Conservation (phyloP, 2,329 filamentous ascomycete species). For the Colletotrichum euphorbiae region DNA sequence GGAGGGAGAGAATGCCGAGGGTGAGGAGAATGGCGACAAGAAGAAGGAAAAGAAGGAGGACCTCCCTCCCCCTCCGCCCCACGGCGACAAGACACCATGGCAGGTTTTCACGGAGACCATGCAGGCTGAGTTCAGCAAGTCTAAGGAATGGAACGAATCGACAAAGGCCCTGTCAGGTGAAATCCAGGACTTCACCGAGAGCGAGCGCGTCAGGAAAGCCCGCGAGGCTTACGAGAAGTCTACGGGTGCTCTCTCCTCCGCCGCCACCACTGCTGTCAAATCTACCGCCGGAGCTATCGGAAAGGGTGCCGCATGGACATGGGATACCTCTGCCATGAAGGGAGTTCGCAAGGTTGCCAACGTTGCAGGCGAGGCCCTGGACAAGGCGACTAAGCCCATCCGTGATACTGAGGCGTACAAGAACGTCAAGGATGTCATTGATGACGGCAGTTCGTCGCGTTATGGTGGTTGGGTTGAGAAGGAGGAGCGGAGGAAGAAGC, state of each 20-base stretch:
- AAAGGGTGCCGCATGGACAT: conserved; percentile 94
- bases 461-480: conserved; percentile 98
- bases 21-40: conserved; percentile 58
- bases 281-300: conserved; percentile 88
- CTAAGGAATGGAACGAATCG: conserved; percentile 99
- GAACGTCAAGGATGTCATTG: conserved; percentile 93
- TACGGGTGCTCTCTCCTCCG: conserved; percentile 83
- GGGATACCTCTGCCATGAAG: conserved; percentile 95
- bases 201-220: conserved; percentile 87
- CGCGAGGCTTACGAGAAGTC: conserved; percentile 89
- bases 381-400: conserved; percentile 95
- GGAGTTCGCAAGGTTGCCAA: conserved; percentile 88
- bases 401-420: conserved; percentile 95
- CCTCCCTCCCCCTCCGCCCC: conserved; percentile 87
- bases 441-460: conserved; percentile 94
- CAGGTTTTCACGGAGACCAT: conserved; percentile 99
- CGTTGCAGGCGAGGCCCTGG: conserved; percentile 85
- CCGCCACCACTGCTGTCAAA: conserved; percentile 84
- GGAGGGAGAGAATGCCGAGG: conserved; percentile 58
- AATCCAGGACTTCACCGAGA: conserved; percentile 92
- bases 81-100: conserved; percentile 98
- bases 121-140: conserved; percentile 91
- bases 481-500: conserved; percentile 86
- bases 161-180: conserved; percentile 93
- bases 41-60: conserved; percentile 74